Conservation (phyloP, 768 basidiomycete species). For the Pisolithus tinctorius region DNA sequence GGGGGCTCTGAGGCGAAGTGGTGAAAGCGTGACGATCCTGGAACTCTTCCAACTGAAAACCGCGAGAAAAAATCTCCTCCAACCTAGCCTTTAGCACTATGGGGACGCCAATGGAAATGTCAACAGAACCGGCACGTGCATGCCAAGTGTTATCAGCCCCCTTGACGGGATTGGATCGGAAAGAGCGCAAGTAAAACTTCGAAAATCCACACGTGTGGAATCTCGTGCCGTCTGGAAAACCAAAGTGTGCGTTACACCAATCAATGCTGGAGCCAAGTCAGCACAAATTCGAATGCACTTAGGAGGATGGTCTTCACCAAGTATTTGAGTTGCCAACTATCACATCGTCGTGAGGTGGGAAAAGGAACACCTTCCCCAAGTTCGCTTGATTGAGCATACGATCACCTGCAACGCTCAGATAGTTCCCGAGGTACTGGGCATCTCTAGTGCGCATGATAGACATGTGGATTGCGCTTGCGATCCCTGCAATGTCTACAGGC, state of each 20-base stretch:
- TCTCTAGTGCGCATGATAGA: background rate
- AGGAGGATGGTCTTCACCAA: background rate
- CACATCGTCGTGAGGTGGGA: background rate
- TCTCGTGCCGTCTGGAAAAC: conserved; percentile 4
- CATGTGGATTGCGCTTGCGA: background rate
- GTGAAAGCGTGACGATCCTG: no score
- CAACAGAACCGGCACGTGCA: background rate
- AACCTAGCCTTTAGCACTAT: no score
- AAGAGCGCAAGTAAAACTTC: conserved; percentile 9
- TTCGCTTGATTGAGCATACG: background rate
- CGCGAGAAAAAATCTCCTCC: no score
- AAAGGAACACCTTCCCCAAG: background rate
- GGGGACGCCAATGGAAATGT: background rate
- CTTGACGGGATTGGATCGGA: conserved; percentile 6
- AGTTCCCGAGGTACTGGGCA: background rate
- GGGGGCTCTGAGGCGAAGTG: no score
- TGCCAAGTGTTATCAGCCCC: conserved; percentile 1
- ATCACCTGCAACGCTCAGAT: background rate
- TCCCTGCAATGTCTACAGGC: background rate
- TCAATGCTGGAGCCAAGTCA: conserved; percentile 2
- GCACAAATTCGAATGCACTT: background rate
- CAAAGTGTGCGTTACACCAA: conserved; percentile 5
- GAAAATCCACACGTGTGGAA: conserved; percentile 7
- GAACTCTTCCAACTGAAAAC: no score
- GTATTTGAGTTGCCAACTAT: background rate